Evolutionary conservation across 345 rosid genomes (phyloP), one percentile per base, ranked within the genome.

Genomic region (Citrus maxima): DNA sequence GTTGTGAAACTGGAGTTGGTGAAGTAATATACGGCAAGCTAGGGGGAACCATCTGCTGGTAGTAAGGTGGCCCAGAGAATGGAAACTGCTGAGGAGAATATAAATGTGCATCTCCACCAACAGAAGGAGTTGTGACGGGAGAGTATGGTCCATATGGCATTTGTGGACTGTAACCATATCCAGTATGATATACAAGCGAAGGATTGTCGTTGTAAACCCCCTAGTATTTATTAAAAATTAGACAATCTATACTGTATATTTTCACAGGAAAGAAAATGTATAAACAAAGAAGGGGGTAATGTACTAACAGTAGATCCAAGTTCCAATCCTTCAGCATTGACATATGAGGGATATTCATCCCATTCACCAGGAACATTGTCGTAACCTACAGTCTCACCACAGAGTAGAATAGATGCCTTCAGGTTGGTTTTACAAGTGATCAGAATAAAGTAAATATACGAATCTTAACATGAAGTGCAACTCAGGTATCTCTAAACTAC

Each of bases 81-180:
- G 92, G 92, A 85, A 84, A 91, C 78, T 90, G 94, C 25, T 92
- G 98, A 3, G 88, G 88, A 19, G 95, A 86, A 78, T 89, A 92
- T 75, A 94, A 76, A 78, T 89, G 95, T 24, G 89, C 88, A 86
- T 92, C 92, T 76, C 86, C 88, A 77, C 88, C 89, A 40, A 86
- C 88, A 34, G 96, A 87, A 80, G 98, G 95, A 65, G 90, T 86
- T 55, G 97, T 88, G 79, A 89, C 98, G 2, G 97, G 98, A 73
- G 98, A 93, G 83, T 92, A 93, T 73, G 93, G 95, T 63, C 97
- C 97, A 78, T 89, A 92, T 58, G 97, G 95, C 92, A 93, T 89
- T 85, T 90, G 93, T 0, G 98, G 93, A 82, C 87, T 85, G 86
- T 89, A 93, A 67, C 95, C 93, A 83, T 92, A 93, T 80, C 95